Conservation (phyloP, 2,329 filamentous ascomycete genomes). For the Dryadomyces quercivorus region DNA sequence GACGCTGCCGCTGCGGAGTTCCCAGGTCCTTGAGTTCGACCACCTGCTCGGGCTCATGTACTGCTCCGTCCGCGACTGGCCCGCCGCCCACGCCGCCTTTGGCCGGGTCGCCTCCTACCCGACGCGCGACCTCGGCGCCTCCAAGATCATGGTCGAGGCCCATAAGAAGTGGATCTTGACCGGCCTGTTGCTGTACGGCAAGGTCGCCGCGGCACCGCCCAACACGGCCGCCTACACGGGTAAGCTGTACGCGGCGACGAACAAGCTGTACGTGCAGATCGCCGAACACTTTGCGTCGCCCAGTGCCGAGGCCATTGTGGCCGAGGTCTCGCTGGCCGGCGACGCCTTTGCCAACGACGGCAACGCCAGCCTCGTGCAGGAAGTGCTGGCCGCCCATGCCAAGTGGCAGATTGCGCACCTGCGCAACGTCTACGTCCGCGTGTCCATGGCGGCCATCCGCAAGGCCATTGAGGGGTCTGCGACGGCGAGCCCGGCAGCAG, state of each 20-base stretch:
- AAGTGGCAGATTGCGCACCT: slow-evolving; percentile 65
- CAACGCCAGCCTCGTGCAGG: slow-evolving; percentile 57
- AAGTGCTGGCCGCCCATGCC: slow-evolving; percentile 59
- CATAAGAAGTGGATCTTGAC: slow-evolving; percentile 87
- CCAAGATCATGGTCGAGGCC: slow-evolving; percentile 72
- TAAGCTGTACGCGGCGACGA: slow-evolving; percentile 44
- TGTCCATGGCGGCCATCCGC: slow-evolving; percentile 42
- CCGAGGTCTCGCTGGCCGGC: slow-evolving; percentile 43
- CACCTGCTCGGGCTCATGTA: slow-evolving; percentile 56
- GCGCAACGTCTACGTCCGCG: slow-evolving; percentile 54
- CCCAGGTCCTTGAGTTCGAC: slow-evolving; percentile 55
- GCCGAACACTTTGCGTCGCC: slow-evolving; percentile 50
- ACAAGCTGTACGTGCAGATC: slow-evolving; percentile 59
- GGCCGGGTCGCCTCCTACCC: slow-evolving; percentile 58
- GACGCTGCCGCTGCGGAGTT: slow-evolving; percentile 36
- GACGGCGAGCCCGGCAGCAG: slow-evolving; percentile 11
- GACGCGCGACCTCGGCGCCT: slow-evolving; percentile 46
- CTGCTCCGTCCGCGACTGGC: slow-evolving; percentile 49
- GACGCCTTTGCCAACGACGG: slow-evolving; percentile 55
- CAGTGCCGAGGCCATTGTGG: slow-evolving; percentile 40
- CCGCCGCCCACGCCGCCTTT: slow-evolving; percentile 47
- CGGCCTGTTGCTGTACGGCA: slow-evolving; percentile 58
- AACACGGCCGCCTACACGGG: slow-evolving; percentile 39
- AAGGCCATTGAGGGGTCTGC: slow-evolving; percentile 31
- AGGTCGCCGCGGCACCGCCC: slow-evolving; percentile 35